Percentiles rank a stretch among this genome's conserved stretches.
Conservation (phyloP, 306 rosid genomes). For the Parietaria judaica region DNA sequence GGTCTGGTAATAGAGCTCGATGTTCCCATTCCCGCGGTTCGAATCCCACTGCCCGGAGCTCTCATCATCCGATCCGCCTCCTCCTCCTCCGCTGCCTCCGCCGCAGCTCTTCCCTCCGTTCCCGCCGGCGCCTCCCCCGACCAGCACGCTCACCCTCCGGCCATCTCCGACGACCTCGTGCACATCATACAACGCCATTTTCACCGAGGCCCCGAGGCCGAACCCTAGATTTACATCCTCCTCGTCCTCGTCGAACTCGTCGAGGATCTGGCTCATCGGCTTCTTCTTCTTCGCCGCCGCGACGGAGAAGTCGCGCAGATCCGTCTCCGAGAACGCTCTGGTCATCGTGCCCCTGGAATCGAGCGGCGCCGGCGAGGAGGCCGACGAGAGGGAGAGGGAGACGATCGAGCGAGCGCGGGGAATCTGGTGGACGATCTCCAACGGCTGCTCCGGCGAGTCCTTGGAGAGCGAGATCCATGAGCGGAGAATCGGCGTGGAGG, state of each 20-base stretch:
- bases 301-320: constrained; percentile 25
- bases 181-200: constrained; percentile 36
- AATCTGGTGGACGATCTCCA: constrained; percentile 19
- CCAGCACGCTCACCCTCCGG: constrained; percentile 20
- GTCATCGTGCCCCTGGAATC: constrained; percentile 15
- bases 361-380: constrained; percentile 7
- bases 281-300: constrained; percentile 23
- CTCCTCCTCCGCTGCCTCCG: constrained; percentile 31
- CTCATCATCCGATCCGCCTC: constrained; percentile 44
- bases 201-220: constrained; percentile 5
- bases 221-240: constrained; percentile 1
- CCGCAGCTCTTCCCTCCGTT: constrained; percentile 26
- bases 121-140: constrained; percentile 40
- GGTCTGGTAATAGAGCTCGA: constrained; percentile 51
- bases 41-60: constrained; percentile 45
- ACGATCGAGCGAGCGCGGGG: constrained; percentile 13
- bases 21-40: constrained; percentile 32
- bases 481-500: constrained; percentile 30
- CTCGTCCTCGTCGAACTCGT: constrained; percentile 21
- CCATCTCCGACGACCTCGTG: constrained; percentile 22
- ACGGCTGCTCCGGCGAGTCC: constrained; percentile 11
- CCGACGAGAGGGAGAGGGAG: constrained; percentile 18
- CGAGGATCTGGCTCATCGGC: constrained; percentile 13
- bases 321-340: constrained; percentile 21
- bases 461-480: constrained; percentile 29